These are phyloP conservation scores for Spathaspora gorwiae DNA, from an alignment of 805 yeast genomes.

Conservation along the genomic window DNA sequence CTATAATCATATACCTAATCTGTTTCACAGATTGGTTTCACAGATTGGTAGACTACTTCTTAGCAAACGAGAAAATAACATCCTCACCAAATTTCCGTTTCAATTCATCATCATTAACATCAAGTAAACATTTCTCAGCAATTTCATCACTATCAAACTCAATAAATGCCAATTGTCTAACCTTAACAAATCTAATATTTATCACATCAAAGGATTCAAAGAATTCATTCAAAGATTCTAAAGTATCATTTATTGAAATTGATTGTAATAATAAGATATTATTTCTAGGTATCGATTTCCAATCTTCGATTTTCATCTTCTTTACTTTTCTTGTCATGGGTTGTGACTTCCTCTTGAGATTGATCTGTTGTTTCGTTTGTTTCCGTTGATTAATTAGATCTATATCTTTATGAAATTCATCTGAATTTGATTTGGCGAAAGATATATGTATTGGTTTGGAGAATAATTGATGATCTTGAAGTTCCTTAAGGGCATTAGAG, in stretches of 20 bases:
- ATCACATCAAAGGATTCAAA: conserved; percentile 55
- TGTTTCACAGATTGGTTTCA: too few species aligned
- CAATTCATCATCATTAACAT: conserved; percentile 6
- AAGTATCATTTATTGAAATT: conserved; percentile 36
- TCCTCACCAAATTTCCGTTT: conserved; percentile 15
- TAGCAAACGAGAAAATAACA: conserved; percentile 29
- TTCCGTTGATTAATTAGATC: conserved; percentile 12
- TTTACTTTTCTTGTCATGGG: conserved; percentile 12
- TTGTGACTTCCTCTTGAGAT: conserved; percentile 2
- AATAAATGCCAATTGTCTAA: conserved; percentile 71
- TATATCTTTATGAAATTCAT: conserved; percentile 17
- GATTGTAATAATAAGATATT: conserved; percentile 64
- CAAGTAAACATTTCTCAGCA: conserved; percentile 38
- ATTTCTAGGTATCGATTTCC: conserved; percentile 57
- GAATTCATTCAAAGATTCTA: conserved; percentile 18
- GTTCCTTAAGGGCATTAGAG: conserved; percentile 36
- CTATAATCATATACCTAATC: too few species aligned
- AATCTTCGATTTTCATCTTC: conserved; percentile 15
- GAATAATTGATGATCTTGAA: conserved; percentile 40
- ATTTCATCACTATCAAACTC: conserved; percentile 60
- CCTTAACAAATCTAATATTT: conserved; percentile 61
- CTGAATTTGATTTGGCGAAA: conserved; percentile 43
- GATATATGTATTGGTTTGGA: conserved; percentile 46
- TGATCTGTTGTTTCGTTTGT: conserved; percentile 9
- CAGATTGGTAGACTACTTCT: conserved; percentile 17